A percentile compares a stretch with the other conserved stretches of the same genome.
Evolutionary conservation across 768 basidiomycete species (phyloP).

Genomic region (Imleria badia): DNA sequence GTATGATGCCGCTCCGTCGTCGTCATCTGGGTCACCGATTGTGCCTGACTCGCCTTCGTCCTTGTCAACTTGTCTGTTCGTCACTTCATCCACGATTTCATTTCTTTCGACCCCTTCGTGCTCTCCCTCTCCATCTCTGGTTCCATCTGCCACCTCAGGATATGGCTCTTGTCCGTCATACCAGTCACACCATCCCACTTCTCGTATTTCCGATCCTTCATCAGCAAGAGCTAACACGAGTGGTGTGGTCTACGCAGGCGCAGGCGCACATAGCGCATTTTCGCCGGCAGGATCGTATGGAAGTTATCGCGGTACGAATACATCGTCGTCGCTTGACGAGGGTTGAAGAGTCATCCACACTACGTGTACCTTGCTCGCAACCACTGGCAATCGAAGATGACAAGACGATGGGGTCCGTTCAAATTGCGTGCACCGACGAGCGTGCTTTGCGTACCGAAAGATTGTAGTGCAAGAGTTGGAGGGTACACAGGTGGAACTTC

Average conservation of each 20-base stretch:
- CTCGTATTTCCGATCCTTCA: background rate
- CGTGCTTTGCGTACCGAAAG: too few species aligned
- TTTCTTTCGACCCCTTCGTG: too few species aligned
- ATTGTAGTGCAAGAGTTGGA: too few species aligned
- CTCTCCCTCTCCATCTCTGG: too few species aligned
- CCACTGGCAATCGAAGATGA: too few species aligned
- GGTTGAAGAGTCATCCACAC: too few species aligned
- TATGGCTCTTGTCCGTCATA: background rate
- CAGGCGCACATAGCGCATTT: slow-evolving; percentile 11
- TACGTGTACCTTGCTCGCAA: too few species aligned
- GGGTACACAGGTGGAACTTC: too few species aligned
- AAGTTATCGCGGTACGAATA: slow-evolving; percentile 19
- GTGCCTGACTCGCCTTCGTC: background rate
- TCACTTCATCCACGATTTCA: too few species aligned
- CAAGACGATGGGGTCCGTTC: too few species aligned
- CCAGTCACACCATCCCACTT: background rate
- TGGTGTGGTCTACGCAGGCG: slow-evolving; percentile 11
- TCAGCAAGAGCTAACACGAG: slow-evolving; percentile 11
- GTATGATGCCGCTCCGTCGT: background rate
- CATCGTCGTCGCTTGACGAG: slow-evolving; percentile 23
- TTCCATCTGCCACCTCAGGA: background rate
- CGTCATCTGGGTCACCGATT: background rate
- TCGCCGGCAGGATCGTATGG: slow-evolving; percentile 27
- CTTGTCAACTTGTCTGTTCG: too few species aligned
- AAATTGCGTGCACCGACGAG: too few species aligned